These are phyloP conservation scores for Neonectria sp. DNA, from an alignment of 2,329 filamentous ascomycete genomes.

Conservation along the genomic window DNA sequence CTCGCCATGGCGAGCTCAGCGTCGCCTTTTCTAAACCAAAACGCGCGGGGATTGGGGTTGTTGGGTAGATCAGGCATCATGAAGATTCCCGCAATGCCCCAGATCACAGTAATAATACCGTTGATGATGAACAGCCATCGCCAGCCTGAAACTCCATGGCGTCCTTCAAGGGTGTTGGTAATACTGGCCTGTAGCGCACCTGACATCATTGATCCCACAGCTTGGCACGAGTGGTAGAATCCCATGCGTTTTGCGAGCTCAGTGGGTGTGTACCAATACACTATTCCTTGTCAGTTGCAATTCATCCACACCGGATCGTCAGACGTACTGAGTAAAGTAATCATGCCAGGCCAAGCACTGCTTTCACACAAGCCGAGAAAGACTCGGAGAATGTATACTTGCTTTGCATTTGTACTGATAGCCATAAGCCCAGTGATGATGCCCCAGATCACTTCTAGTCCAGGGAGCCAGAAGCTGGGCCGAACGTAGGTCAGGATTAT, in stretches of 20 bases:
- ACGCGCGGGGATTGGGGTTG: slow-evolving; percentile 44
- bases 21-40: slow-evolving; percentile 49
- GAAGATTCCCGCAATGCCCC: slow-evolving; percentile 52
- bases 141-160: slow-evolving; percentile 58
- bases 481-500: slow-evolving; percentile 56
- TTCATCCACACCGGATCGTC: not conserved
- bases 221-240: slow-evolving; percentile 60
- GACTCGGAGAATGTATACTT: slow-evolving; percentile 56
- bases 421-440: slow-evolving; percentile 50
- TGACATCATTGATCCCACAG: slow-evolving; percentile 58
- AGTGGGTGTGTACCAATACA: slow-evolving; percentile 34
- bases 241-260: slow-evolving; percentile 51
- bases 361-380: slow-evolving; percentile 57
- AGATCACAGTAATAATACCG: slow-evolving; percentile 53
- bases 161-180: slow-evolving; percentile 56
- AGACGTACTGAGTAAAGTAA: slow-evolving; percentile 51
- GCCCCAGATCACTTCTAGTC: slow-evolving; percentile 52
- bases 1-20: slow-evolving; percentile 47
- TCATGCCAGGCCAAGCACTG: slow-evolving; percentile 55
- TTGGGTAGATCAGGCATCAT: slow-evolving; percentile 55
- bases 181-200: slow-evolving; percentile 61
- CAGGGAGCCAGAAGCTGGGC: slow-evolving; percentile 56
- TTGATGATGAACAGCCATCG: slow-evolving; percentile 63
- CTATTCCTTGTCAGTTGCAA: not conserved
- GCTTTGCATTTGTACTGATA: slow-evolving; percentile 50